Evolutionary conservation across 2,329 filamentous ascomycete species (phyloP).

Genomic region (Fusarium albosuccineum): DNA sequence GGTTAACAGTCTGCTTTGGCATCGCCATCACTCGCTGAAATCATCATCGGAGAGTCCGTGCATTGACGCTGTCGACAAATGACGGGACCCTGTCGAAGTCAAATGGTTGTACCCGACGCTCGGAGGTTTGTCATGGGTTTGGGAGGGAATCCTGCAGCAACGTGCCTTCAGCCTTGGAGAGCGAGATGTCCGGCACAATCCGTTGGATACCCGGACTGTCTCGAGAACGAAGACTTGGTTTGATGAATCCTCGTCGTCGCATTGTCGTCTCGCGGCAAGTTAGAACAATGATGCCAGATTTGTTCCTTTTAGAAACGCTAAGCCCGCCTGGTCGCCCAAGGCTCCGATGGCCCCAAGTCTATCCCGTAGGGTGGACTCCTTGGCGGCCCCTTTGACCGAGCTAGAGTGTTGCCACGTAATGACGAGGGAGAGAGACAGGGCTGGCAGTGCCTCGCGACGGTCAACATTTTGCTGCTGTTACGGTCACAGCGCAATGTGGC

Average conservation of each 20-base stretch:
- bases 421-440: constrained; percentile 37
- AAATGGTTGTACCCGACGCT: constrained; percentile 37
- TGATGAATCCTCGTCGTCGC: constrained; percentile 4
- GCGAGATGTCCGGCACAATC: constrained; percentile 1
- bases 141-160: constrained; percentile 26
- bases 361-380: constrained; percentile 38
- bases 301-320: constrained; percentile 10
- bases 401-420: constrained; percentile 49
- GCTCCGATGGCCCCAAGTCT: constrained; percentile 37
- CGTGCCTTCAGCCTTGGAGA: constrained; percentile 14
- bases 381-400: constrained; percentile 47
- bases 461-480: constrained; percentile 20
- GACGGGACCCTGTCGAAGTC: constrained; percentile 36
- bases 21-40: constrained; percentile 23
- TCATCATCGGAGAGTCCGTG: constrained; percentile 34
- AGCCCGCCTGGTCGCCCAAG: constrained; percentile 26
- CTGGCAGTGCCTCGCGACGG: constrained; percentile 27
- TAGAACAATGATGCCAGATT: constrained; percentile 18
- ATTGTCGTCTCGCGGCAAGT: constrained; percentile 9
- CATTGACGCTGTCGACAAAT: constrained; percentile 33
- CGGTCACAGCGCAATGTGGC: constrained; percentile 13
- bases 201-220: constrained; percentile 2
- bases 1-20: constrained; percentile 7
- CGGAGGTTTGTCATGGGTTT: constrained; percentile 38
- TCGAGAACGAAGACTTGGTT: constrained; percentile 4